phyloP scores from a whole-genome alignment of 768 basidiomycete genomes.

The Psilocybe cubensis region DNA sequence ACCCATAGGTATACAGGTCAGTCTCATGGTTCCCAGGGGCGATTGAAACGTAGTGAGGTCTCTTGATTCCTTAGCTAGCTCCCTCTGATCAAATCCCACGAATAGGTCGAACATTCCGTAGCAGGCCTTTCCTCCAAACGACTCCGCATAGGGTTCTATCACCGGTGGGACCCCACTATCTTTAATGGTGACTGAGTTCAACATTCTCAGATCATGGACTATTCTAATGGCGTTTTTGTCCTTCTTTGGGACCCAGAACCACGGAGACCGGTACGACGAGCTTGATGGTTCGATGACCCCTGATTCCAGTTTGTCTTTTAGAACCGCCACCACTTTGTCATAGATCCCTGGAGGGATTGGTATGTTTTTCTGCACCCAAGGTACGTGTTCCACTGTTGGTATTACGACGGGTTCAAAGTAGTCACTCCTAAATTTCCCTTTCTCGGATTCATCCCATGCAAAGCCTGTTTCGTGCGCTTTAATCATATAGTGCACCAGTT shows the following conservation, averaged over 20 bases:
- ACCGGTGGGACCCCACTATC: slow-evolving; percentile 28
- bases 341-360: slow-evolving; percentile 34
- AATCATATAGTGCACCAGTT: neutral
- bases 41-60: slow-evolving; percentile 34
- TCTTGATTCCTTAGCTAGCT: neutral
- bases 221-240: slow-evolving; percentile 14
- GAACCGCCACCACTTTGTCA: slow-evolving; percentile 23
- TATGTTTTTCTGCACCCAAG: slow-evolving; percentile 12
- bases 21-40: slow-evolving; percentile 22
- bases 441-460: slow-evolving; percentile 14
- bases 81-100: slow-evolving; percentile 30
- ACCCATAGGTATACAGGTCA: slow-evolving; percentile 32
- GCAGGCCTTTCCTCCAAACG: slow-evolving; percentile 18
- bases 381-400: slow-evolving; percentile 29
- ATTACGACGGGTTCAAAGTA: slow-evolving; percentile 23
- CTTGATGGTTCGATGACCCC: slow-evolving; percentile 24
- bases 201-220: slow-evolving; percentile 30
- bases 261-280: neutral
- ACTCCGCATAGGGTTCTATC: slow-evolving; percentile 25
- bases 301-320: slow-evolving; percentile 28
- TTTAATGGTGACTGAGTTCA: slow-evolving; percentile 32
- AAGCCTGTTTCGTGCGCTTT: neutral
- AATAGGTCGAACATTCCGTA: slow-evolving; percentile 25
- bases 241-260: slow-evolving; percentile 20
- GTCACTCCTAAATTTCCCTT: slow-evolving; percentile 23